Evolutionary conservation across 805 yeast genomes (phyloP), one percentile per base, ranked within the genome.

Genomic region (Spencermartinsiella europaea): DNA sequence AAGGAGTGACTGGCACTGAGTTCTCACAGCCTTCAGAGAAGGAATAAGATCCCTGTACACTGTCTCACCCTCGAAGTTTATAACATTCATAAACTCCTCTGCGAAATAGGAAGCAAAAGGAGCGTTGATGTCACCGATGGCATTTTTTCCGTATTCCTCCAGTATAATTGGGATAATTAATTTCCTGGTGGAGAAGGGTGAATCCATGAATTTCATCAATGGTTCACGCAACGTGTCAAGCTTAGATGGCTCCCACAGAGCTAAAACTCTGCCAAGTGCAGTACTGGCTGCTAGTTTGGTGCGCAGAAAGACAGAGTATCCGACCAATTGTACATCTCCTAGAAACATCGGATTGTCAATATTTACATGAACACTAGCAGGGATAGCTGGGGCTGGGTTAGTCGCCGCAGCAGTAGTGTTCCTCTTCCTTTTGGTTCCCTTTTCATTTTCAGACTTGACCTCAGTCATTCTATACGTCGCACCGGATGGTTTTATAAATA

Each of bases 321-420:
- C 96, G 28, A 93, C 80, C 21, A 93, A 70, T 45, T 89, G 80
- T 15, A 93, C 84, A 66, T 93, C 99, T 58, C 99, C 99, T 38
- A 80, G 77, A 48, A 85, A 78, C 64, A 93, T 83, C 3, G 98
- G 96, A 2, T 95, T 85, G 67, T 93, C 99, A 49, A 93, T 90
- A 61, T 91, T 89, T 43, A 88, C 83, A 48, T 56, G 66, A 25
- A 50, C 44, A 19, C 51, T 49, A 14, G 54, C 40, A 16, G 57
- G 52, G 21, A 57, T 21, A 3, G 45, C 40, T 19, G 36, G 27
- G 3, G 56, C 56, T 2, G 59, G 16, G 16, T 39, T 28, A 12
- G 31, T 7, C 10, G 42, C 43, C 42, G 42, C 19, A 56, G 49
- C 37, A 61, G 56, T 43, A 21, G 31, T 42, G 8, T 15, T 34